Percentiles rank a stretch among this genome's conserved stretches.
These are phyloP conservation scores for Danielozyma ontarioensis DNA, from an alignment of 805 yeast genomes.

Conservation along the genomic window DNA sequence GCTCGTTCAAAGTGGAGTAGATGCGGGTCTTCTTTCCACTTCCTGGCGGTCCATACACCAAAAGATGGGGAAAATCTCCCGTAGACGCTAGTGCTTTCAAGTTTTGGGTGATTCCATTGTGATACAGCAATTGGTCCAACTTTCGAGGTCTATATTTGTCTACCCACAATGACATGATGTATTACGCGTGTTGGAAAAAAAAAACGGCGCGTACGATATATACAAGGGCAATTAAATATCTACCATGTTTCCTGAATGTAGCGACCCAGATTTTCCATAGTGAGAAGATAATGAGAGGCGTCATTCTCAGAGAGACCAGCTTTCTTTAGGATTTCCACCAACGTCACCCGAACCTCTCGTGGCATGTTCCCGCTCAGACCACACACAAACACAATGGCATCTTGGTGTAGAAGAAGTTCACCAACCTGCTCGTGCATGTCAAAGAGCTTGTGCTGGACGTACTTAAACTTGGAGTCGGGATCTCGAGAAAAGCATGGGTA, in stretches of 20 bases:
- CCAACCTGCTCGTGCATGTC: conserved; percentile 44
- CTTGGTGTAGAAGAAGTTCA: conserved; percentile 45
- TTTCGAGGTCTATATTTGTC: conserved; percentile 84
- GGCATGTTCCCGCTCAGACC: conserved; percentile 98
- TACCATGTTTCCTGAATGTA: conserved; percentile 91
- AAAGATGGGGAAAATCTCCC: conserved; percentile 88
- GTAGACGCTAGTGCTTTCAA: conserved; percentile 56
- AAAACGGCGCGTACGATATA: neutral
- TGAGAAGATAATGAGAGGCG: conserved; percentile 47
- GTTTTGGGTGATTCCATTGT: conserved; percentile 56
- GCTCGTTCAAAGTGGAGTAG: conserved; percentile 67
- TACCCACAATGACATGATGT: conserved; percentile 90
- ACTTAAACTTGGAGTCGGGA: conserved; percentile 38
- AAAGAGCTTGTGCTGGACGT: conserved; percentile 75
- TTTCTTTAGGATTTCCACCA: conserved; percentile 56
- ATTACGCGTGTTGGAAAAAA: conserved; percentile 4
- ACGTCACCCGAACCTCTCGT: conserved; percentile 73
- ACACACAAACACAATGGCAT: conserved; percentile 74
- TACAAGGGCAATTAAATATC: no score
- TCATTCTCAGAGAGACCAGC: conserved; percentile 35
- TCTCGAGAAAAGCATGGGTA: conserved; percentile 45
- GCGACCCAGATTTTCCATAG: conserved; percentile 58
- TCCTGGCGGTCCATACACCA: conserved; percentile 94
- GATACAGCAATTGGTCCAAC: conserved; percentile 62
- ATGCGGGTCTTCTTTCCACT: conserved; percentile 96